phyloP scores from a whole-genome alignment of 306 rosid species.

The Prunus davidiana region DNA sequence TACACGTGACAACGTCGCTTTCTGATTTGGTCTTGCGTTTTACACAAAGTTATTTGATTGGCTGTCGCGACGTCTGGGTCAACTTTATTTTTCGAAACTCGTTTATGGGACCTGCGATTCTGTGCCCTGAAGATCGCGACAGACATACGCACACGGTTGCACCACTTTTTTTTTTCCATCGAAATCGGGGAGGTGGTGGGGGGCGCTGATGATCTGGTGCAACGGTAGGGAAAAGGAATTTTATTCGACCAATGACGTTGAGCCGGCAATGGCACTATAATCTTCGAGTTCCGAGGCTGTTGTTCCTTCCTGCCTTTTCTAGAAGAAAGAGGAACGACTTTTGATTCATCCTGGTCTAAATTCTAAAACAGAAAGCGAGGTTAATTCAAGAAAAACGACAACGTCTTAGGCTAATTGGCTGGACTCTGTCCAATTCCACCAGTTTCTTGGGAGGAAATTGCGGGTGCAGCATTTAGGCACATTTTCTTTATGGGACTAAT shows the following conservation, averaged over 20 bases:
- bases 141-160: constrained; percentile 42
- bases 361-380: too few relatives aligned
- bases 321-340: too few relatives aligned
- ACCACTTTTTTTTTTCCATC: background rate
- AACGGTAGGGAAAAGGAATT: background rate
- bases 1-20: constrained; percentile 42
- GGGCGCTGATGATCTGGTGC: background rate
- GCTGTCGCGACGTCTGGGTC: constrained; percentile 4
- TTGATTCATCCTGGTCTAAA: too few relatives aligned
- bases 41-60: background rate
- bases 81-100: background rate
- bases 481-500: too few relatives aligned
- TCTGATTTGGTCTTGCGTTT: background rate
- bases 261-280: too few relatives aligned
- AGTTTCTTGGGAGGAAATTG: too few relatives aligned
- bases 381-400: too few relatives aligned
- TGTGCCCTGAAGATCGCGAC: constrained; percentile 27
- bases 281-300: too few relatives aligned
- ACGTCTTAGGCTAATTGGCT: too few relatives aligned
- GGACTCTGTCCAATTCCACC: too few relatives aligned
- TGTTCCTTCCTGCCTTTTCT: too few relatives aligned
- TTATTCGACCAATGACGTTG: background rate
- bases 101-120: constrained; percentile 15
- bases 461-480: too few relatives aligned
- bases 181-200: background rate